Conservation (phyloP, 331 rosid genomes). For the Pyrus hybrid region DNA sequence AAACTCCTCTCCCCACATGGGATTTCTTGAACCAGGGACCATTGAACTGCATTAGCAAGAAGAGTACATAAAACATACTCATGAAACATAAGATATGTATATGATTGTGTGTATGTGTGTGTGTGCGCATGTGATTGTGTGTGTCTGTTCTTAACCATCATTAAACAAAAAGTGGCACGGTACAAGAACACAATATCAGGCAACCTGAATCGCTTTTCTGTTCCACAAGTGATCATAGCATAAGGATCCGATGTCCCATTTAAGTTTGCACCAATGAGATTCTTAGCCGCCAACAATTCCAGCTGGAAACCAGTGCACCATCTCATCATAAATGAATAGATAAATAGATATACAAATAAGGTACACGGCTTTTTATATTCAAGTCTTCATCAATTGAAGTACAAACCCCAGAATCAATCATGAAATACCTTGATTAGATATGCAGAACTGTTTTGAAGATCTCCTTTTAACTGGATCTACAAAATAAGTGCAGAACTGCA, state of each 20-base stretch:
- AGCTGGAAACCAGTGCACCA: constrained; percentile 40
- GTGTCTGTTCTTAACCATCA: background rate
- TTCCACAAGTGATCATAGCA: constrained; percentile 81
- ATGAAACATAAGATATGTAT: background rate
- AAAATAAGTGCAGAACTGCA: constrained; percentile 83
- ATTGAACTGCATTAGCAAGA: constrained; percentile 69
- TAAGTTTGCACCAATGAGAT: constrained; percentile 83
- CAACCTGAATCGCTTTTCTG: constrained; percentile 93
- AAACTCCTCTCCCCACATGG: constrained; percentile 99
- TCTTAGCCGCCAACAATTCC: constrained; percentile 95
- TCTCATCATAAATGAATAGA: background rate
- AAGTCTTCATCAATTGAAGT: background rate
- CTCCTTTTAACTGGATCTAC: constrained; percentile 62
- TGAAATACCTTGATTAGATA: constrained; percentile 70
- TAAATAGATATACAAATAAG: background rate
- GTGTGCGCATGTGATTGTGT: background rate
- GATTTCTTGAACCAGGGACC: constrained; percentile 99
- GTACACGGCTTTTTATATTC: background rate
- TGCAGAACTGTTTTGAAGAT: constrained; percentile 53
- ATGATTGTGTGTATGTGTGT: background rate
- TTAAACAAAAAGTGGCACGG: background rate
- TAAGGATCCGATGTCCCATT: constrained; percentile 99
- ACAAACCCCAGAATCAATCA: constrained; percentile 8
- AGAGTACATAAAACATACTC: constrained; percentile 4
- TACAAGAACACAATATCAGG: background rate